A percentile compares a stretch with the other conserved stretches of the same genome.
phyloP scores from a whole-genome alignment of 805 yeast species.

The Metschnikowia lachancei region DNA sequence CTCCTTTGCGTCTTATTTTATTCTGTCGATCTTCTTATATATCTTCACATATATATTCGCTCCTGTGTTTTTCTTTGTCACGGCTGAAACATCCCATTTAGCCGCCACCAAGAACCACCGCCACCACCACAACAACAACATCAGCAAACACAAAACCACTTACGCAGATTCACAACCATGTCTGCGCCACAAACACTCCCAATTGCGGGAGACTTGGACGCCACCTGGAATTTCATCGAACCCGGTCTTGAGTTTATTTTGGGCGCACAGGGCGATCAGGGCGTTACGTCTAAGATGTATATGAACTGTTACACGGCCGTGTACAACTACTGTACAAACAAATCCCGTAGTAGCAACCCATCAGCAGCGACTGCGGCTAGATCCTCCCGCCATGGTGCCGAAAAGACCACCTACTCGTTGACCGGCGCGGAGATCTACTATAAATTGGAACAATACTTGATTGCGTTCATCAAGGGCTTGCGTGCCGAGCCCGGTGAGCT shows the following conservation, averaged over 20 bases:
- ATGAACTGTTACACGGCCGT: conserved; percentile 90
- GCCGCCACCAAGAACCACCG: too few relatives aligned
- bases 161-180: conserved; percentile 5
- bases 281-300: conserved; percentile 67
- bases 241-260: conserved; percentile 71
- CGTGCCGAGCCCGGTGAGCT: conserved; percentile 39
- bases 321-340: conserved; percentile 87
- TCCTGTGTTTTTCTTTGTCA: too few relatives aligned
- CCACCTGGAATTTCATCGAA: conserved; percentile 76
- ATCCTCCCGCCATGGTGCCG: conserved; percentile 12
- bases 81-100: too few relatives aligned
- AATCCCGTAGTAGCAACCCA: conserved; percentile 47
- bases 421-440: conserved; percentile 89
- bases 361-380: conserved; percentile 6
- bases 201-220: conserved; percentile 57
- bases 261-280: conserved; percentile 65
- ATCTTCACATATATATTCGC: too few relatives aligned
- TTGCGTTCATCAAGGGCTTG: conserved; percentile 52
- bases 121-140: too few relatives aligned
- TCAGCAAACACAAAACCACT: not conserved
- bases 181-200: conserved; percentile 36
- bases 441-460: conserved; percentile 65
- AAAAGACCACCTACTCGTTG: conserved; percentile 44
- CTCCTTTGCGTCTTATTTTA: too few relatives aligned
- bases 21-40: too few relatives aligned